Base-by-base conservation (phyloP, 306 rosid species). In the Prinsepia uniflora region DNA sequence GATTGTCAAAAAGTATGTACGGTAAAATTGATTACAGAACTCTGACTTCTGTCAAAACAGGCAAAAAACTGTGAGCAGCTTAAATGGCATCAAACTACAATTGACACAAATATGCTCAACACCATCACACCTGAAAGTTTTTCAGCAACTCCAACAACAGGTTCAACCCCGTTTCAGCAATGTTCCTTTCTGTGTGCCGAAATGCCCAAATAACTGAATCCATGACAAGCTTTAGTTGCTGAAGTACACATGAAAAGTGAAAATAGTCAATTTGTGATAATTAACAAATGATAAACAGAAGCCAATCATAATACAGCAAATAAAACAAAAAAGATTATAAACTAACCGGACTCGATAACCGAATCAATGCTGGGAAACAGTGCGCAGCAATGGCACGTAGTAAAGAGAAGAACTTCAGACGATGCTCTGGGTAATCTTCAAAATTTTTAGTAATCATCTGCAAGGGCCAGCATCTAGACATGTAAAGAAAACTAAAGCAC, bases 141-240 rank as follows among this genome's bases (percentile, higher is more conserved):
- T 87, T 92, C 76, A 92, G 80, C 94, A 92, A 86, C 75, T 92
- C 96, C 76, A 92, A 64, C 63, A 92, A 70, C 50, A 92, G 83
- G 78, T 87, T 92, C 48, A 92, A 76, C 76, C 97, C 96, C 65
- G 96, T 92, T 83, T 89, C 97, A 59, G 99, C 99, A 72, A 95
- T 95, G 72, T 95, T 95, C 64, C 99, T 91, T 81, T 95, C 97
- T 0, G 99, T 95, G 76, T 95, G 99, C 80, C 99, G 91, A 78
- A 95, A 89, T 8, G 97, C 99, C 99, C 99, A 89, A 73, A 87
- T 87, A 72, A 95, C 91, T 72, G 99, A 95, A 83, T 95, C 99
- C 96, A 95, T 87, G 56, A 95, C 94, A 78, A 95, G 99, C 82
- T 95, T 95, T 54, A 95, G 83, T 86, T 95, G 99, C 99, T 95